phyloP scores from a whole-genome alignment of 2,329 filamentous ascomycete species.

The Hypoxylon rubiginosum region DNA sequence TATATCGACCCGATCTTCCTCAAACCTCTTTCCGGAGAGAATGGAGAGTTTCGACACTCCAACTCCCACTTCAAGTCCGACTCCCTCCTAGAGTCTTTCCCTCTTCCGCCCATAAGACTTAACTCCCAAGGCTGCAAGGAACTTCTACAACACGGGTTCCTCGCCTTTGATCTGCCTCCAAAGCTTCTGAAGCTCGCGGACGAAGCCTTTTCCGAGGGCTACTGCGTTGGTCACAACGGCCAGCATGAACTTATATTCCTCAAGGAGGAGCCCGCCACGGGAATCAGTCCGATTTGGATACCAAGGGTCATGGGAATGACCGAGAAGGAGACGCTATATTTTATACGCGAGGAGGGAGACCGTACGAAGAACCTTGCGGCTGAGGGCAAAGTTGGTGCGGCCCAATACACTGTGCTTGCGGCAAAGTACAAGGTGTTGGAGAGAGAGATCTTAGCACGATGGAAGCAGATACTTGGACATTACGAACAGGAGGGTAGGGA shows the following conservation, averaged over 20 bases:
- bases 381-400: not conserved
- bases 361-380: not conserved
- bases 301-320: not conserved
- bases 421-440: not conserved
- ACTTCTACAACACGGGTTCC: not conserved
- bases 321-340: not conserved
- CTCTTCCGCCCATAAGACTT: not conserved
- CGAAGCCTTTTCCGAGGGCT: not conserved
- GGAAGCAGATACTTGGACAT: not conserved
- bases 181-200: not conserved
- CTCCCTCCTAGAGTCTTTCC: not conserved
- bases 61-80: not conserved
- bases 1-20: not conserved
- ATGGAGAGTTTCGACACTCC: not conserved
- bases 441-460: not conserved
- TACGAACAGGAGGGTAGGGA: not conserved
- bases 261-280: not conserved
- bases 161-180: not conserved
- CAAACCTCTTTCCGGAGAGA: not conserved
- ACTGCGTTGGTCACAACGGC: not conserved
- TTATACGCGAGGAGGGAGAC: not conserved
- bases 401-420: not conserved
- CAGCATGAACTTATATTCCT: not conserved
- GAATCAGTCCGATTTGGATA: not conserved
- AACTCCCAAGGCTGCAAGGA: not conserved